A percentile compares a stretch with the other conserved stretches of the same genome.
These are phyloP conservation scores for Chlorociboria aeruginascens DNA, from an alignment of 495 filamentous ascomycete genomes.

Conservation along the genomic window DNA sequence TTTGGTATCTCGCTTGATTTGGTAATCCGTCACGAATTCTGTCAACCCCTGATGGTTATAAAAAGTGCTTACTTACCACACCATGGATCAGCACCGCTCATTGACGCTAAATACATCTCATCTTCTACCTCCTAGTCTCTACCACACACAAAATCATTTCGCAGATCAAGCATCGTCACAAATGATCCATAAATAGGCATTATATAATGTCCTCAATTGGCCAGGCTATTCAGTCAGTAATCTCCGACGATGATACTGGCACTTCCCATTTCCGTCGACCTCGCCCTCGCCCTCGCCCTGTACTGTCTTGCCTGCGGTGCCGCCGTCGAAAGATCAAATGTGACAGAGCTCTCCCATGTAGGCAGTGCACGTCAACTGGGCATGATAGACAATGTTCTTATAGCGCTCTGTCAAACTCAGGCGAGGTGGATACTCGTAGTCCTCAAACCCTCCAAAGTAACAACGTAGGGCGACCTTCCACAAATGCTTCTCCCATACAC, in stretches of 20 bases:
- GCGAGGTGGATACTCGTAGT: neutral
- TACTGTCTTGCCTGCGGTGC: conserved; percentile 1
- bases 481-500: neutral
- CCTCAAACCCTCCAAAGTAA: neutral
- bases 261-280: neutral
- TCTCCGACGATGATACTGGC: neutral
- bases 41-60: too few relatives aligned
- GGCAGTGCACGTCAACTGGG: neutral
- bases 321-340: conserved; percentile 1
- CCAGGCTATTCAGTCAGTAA: neutral
- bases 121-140: too few relatives aligned
- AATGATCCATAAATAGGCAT: too few relatives aligned
- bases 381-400: conserved; percentile 1
- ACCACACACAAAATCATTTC: too few relatives aligned
- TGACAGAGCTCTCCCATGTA: neutral
- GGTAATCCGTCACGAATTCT: too few relatives aligned
- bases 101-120: too few relatives aligned
- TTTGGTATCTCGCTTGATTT: too few relatives aligned
- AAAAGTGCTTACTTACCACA: too few relatives aligned
- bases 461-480: neutral
- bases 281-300: neutral
- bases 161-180: too few relatives aligned
- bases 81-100: too few relatives aligned
- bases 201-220: neutral
- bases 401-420: neutral